Evolutionary conservation across 192 early-diverging fungal genomes (phyloP).

Genomic region (Pecoramyces ruminantium): DNA sequence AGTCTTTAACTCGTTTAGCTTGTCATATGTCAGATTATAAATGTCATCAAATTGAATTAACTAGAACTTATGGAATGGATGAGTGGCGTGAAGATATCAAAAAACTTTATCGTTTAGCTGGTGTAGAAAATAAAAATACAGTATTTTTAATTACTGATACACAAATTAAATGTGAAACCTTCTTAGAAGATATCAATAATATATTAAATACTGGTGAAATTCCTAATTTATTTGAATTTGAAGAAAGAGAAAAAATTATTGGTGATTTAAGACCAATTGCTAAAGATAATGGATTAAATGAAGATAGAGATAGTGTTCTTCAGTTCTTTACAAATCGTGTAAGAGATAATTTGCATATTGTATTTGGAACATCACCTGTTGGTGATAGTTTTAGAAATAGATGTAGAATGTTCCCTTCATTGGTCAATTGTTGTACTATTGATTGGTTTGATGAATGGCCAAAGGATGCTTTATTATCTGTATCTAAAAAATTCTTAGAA

Average conservation of each 20-base stretch:
- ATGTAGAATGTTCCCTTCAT: conserved; percentile 38
- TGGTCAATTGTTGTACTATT: conserved; percentile 44
- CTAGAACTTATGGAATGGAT: conserved; percentile 26
- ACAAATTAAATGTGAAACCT: conserved; percentile 37
- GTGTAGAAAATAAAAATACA: conserved; percentile 41
- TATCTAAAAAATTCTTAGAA: conserved; percentile 32
- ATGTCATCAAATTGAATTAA: conserved; percentile 38
- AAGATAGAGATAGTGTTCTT: conserved; percentile 36
- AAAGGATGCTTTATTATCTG: conserved; percentile 30
- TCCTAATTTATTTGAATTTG: conserved; percentile 38
- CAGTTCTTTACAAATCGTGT: conserved; percentile 44
- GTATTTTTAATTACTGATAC: conserved; percentile 42
- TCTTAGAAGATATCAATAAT: conserved; percentile 37
- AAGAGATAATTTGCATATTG: conserved; percentile 39
- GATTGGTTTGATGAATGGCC: conserved; percentile 52
- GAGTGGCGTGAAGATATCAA: conserved; percentile 44
- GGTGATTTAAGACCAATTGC: conserved; percentile 9
- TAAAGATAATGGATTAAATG: conserved; percentile 27
- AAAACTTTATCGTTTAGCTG: conserved; percentile 27
- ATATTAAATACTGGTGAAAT: conserved; percentile 45
- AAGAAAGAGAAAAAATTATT: conserved; percentile 21
- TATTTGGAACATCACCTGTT: conserved; percentile 36
- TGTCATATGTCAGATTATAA: conserved; percentile 42
- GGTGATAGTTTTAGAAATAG: conserved; percentile 36
- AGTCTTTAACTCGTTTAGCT: conserved; percentile 32